phyloP scores from a whole-genome alignment of 352 stramenopile species.

The Phytophthora aleatoria region DNA sequence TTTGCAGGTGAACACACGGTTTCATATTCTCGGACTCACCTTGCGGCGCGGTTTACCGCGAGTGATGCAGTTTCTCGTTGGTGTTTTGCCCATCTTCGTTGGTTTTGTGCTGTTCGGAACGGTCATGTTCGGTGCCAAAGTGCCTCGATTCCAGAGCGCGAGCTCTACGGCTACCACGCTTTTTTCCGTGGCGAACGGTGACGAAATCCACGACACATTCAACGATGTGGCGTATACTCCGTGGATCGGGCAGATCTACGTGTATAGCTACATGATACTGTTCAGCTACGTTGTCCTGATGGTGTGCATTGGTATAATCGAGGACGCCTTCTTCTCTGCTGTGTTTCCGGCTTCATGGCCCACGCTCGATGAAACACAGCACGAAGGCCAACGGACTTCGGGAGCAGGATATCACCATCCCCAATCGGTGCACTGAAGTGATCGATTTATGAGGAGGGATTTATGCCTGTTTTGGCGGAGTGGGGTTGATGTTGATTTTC shows the following conservation, averaged over 20 bases:
- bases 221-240: slow-evolving; percentile 69
- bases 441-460: not conserved
- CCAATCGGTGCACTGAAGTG: slow-evolving; percentile 2
- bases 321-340: slow-evolving; percentile 89
- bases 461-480: too few species aligned
- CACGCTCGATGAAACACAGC: slow-evolving; percentile 11
- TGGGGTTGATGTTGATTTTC: not conserved
- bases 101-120: slow-evolving; percentile 88
- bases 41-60: slow-evolving; percentile 68
- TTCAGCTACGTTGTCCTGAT: slow-evolving; percentile 92
- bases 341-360: slow-evolving; percentile 75
- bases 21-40: slow-evolving; percentile 82
- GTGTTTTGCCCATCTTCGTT: slow-evolving; percentile 85
- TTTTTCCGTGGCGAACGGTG: slow-evolving; percentile 87
- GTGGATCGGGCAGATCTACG: slow-evolving; percentile 82
- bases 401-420: slow-evolving; percentile 12
- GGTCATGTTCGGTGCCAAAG: slow-evolving; percentile 85
- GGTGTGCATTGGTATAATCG: slow-evolving; percentile 90
- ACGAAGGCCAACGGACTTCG: slow-evolving; percentile 2
- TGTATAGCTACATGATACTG: slow-evolving; percentile 87
- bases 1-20: slow-evolving; percentile 66
- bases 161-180: slow-evolving; percentile 75
- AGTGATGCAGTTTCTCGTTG: slow-evolving; percentile 80
- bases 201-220: slow-evolving; percentile 90
- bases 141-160: slow-evolving; percentile 75